Conservation (phyloP, 257 asterid genomes). For the Rhazya stricta region DNA sequence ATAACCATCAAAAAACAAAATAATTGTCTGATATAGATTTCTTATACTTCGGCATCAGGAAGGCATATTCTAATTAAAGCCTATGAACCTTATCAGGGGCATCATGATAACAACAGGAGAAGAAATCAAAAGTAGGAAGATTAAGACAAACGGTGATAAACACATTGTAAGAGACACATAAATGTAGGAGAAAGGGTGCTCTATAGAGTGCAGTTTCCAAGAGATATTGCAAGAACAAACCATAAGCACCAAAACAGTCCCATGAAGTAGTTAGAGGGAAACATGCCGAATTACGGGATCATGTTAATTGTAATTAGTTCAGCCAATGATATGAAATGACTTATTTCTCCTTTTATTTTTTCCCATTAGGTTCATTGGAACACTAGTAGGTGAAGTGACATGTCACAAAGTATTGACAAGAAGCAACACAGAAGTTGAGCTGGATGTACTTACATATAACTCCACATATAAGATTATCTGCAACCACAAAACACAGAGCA, state of each 20-base stretch:
- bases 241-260: background rate
- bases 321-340: background rate
- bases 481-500: slow-evolving; percentile 28
- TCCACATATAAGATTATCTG: slow-evolving; percentile 86
- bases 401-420: background rate
- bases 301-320: background rate
- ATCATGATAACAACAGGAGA: background rate
- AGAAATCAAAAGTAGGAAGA: background rate
- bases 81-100: background rate
- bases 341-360: background rate
- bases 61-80: background rate
- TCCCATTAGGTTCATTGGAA: background rate
- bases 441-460: slow-evolving; percentile 71
- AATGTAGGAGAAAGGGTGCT: background rate
- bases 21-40: background rate
- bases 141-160: too few species aligned
- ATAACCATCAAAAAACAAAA: background rate
- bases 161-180: background rate
- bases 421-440: slow-evolving; percentile 3
- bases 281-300: background rate
- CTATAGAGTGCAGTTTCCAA: background rate
- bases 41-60: background rate
- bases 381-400: background rate
- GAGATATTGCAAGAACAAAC: background rate
- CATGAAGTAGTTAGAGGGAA: background rate